Base-by-base conservation (phyloP, 805 yeast genomes). In the Nakazawaea ernobii region DNA sequence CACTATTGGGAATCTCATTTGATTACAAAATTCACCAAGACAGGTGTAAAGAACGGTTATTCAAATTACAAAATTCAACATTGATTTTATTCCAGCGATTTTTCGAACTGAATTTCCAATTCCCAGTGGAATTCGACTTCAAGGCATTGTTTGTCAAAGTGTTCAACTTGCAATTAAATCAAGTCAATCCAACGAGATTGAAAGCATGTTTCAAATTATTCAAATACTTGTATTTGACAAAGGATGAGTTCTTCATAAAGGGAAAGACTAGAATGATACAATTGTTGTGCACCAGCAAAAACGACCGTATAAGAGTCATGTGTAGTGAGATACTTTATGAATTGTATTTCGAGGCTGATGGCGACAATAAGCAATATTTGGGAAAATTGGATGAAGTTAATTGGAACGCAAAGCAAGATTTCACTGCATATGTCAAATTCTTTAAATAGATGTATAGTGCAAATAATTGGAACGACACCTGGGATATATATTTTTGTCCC, bases 111-210 rank as follows among this genome's bases (percentile, higher is more conserved):
- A 66, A 65, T 39, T 39, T 66, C 2, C 39, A 35, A 7, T 46
- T 70, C n/a, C 75, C 76, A 0, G 26, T 11, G 0, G 46, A 36
- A 1, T 65, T 66, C 38, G 55, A 59, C 26, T 55, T 61, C 15
- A 55, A 65, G 33, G 62, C 68, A 1, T 58, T 81, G 4, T 77
- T 67, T 39, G 67, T 76, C 1, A 63, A 80, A 29, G 61, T 76
- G 5, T 80, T 71, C 64, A 84, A 84, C 56, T 59, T 80, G 32
- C 84, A 82, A 46, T 62, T 84, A 32, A 74, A 73, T 49, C 74
- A 79, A 1, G 57, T 68, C 5, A 70, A 69, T 43, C 39, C 66
- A 7, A 48, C 60, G 0, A 59, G 80, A 37, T 51, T 79, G 1
- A 53, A 60, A 0, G 54, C 67, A 11, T 72, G 74, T 0, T 56